Evolutionary conservation across 495 filamentous ascomycete genomes (phyloP).

Genomic region (Tetracladium setigerum): DNA sequence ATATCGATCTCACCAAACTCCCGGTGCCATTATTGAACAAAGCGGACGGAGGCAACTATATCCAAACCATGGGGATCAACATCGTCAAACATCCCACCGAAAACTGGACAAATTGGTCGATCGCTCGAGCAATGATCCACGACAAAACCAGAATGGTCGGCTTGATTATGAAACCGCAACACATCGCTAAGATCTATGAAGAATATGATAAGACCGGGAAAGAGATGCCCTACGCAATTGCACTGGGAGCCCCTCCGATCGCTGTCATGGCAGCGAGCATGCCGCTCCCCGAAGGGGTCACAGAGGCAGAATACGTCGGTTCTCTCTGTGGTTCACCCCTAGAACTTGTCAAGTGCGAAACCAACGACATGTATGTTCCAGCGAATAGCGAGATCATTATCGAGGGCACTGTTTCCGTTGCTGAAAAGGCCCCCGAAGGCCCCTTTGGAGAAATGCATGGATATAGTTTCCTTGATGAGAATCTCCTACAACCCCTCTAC

Average conservation of each 20-base stretch:
- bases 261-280: constrained; percentile 33
- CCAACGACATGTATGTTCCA: constrained; percentile 31
- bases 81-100: constrained; percentile 30
- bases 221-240: constrained; percentile 32
- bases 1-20: constrained; percentile 30
- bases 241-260: constrained; percentile 33
- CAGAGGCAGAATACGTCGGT: constrained; percentile 31
- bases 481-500: constrained; percentile 22
- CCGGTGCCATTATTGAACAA: constrained; percentile 29
- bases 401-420: constrained; percentile 31
- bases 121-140: constrained; percentile 32
- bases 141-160: constrained; percentile 27
- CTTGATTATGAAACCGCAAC: constrained; percentile 26
- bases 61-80: constrained; percentile 34
- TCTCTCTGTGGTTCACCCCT: constrained; percentile 29
- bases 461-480: constrained; percentile 29
- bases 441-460: constrained; percentile 35
- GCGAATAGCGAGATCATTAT: constrained; percentile 34
- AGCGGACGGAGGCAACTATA: constrained; percentile 33
- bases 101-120: constrained; percentile 37
- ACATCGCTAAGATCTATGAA: constrained; percentile 30
- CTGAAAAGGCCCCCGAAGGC: constrained; percentile 27
- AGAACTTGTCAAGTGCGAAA: constrained; percentile 36
- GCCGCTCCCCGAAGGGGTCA: constrained; percentile 31
- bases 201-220: constrained; percentile 31